A percentile compares a stretch with the other conserved stretches of the same genome.
Evolutionary conservation across 164 flowering plant genomes (phyloP).

Genomic region (Malania oleifera): DNA sequence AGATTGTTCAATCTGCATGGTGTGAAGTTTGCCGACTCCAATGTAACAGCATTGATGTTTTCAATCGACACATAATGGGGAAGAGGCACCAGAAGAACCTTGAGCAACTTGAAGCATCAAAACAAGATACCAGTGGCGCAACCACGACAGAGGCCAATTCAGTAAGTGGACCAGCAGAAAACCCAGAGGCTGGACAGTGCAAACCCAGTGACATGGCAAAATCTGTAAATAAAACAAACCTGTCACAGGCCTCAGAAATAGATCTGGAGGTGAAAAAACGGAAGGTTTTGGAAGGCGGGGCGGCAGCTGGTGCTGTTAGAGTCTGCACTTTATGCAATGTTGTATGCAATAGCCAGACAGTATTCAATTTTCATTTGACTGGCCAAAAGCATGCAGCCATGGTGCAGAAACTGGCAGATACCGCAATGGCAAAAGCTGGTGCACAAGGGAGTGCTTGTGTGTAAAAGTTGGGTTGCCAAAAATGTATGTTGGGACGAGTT

Average conservation of each 20-base stretch:
- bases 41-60: slow-evolving; percentile 20
- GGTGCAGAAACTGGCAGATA: slow-evolving; percentile 23
- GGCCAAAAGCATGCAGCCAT: slow-evolving; percentile 32
- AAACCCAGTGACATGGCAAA: not conserved
- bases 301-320: slow-evolving; percentile 12
- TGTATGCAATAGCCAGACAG: slow-evolving; percentile 34
- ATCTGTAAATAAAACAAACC: not conserved
- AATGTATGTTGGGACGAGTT: too few relatives aligned
- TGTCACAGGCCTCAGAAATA: not conserved
- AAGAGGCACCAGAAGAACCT: slow-evolving; percentile 23
- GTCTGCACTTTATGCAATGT: slow-evolving; percentile 30
- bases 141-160: slow-evolving; percentile 1
- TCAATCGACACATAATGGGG: slow-evolving; percentile 16
- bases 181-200: slow-evolving; percentile 5
- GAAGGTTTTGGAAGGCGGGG: slow-evolving; percentile 26
- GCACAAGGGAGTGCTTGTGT: too few relatives aligned
- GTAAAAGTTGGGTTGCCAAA: too few relatives aligned
- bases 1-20: slow-evolving; percentile 19
- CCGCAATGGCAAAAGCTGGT: too few relatives aligned
- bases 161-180: slow-evolving; percentile 11
- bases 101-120: slow-evolving; percentile 14
- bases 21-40: slow-evolving; percentile 31
- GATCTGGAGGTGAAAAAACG: slow-evolving; percentile 24
- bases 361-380: slow-evolving; percentile 23
- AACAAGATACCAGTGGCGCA: not conserved